phyloP scores from a whole-genome alignment of 192 early-diverging fungal genomes.

The Martensiomyces pterosporus region DNA sequence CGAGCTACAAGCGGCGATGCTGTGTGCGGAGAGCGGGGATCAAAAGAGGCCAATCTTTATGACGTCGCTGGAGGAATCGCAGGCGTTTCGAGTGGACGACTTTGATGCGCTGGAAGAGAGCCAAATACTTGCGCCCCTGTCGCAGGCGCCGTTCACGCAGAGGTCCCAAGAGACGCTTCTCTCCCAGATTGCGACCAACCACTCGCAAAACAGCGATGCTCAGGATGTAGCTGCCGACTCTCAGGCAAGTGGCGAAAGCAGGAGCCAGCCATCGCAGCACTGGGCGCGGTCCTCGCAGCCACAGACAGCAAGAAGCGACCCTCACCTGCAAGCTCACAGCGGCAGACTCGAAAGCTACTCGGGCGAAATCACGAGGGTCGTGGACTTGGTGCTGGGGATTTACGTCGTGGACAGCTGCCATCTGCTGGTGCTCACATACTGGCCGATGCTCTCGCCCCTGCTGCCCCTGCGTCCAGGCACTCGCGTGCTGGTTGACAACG shows the following conservation, averaged over 20 bases:
- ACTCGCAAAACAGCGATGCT: background rate
- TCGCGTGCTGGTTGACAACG: constrained; percentile 27
- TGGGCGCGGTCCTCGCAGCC: too few species aligned
- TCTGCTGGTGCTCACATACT: constrained; percentile 28
- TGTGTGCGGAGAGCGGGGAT: background rate
- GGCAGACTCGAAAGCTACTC: constrained; percentile 35
- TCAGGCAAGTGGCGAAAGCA: too few species aligned
- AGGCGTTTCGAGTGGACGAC: constrained; percentile 17
- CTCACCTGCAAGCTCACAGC: constrained; percentile 15
- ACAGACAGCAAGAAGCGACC: background rate
- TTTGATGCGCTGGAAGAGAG: constrained; percentile 21
- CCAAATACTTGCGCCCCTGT: background rate
- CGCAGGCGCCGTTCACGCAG: constrained; percentile 22
- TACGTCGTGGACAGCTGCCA: constrained; percentile 36
- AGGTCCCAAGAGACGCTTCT: constrained; percentile 22
- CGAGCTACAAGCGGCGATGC: constrained; percentile 5
- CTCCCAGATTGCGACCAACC: constrained; percentile 11
- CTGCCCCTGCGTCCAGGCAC: constrained; percentile 30
- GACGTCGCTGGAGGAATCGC: constrained; percentile 7
- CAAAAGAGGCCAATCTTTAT: constrained; percentile 4
- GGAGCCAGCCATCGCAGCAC: too few species aligned
- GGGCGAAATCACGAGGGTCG: constrained; percentile 25
- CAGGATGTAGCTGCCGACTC: too few species aligned
- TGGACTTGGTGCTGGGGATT: constrained; percentile 30
- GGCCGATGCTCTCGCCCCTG: constrained; percentile 27